phyloP scores from a whole-genome alignment of 345 rosid species.

The Hibiscus mutabilis region DNA sequence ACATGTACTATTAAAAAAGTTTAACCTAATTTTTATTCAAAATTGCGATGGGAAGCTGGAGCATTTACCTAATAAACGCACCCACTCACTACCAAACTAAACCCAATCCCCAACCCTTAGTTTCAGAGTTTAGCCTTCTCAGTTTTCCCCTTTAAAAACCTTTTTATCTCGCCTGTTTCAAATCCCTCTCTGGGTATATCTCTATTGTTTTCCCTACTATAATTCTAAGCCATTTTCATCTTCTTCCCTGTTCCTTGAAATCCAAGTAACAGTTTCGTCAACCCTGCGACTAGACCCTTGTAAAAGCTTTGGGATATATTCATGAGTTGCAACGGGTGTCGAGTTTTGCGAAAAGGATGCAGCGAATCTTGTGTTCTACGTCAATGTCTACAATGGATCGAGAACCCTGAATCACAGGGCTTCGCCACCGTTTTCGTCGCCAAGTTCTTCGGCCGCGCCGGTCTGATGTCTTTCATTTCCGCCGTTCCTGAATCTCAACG shows the following conservation, averaged over 20 bases:
- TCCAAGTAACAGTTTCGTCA: conserved; percentile 17
- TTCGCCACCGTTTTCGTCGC: conserved; percentile 98
- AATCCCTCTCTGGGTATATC: background rate
- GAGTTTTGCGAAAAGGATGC: conserved; percentile 94
- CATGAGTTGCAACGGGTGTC: conserved; percentile 98
- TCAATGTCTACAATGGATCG: conserved; percentile 89
- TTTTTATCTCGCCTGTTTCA: background rate
- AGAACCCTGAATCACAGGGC: conserved; percentile 81
- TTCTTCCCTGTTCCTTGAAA: conserved; percentile 19
- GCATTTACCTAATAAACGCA: background rate
- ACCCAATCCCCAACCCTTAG: conserved; percentile 23
- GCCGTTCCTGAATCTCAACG: conserved; percentile 85
- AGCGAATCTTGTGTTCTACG: conserved; percentile 83
- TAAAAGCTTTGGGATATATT: background rate
- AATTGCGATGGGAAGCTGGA: background rate
- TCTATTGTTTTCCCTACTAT: background rate
- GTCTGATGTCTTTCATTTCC: conserved; percentile 92
- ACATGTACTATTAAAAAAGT: background rate
- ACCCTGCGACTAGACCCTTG: background rate
- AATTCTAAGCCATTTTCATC: background rate
- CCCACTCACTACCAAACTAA: conserved; percentile 19
- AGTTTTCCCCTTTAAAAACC: background rate
- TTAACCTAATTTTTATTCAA: background rate
- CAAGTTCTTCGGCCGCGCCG: conserved; percentile 97
- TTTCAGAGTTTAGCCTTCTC: background rate